Conservation (phyloP, 2,329 filamentous ascomycete species). For the Fusarium ramigenum region DNA sequence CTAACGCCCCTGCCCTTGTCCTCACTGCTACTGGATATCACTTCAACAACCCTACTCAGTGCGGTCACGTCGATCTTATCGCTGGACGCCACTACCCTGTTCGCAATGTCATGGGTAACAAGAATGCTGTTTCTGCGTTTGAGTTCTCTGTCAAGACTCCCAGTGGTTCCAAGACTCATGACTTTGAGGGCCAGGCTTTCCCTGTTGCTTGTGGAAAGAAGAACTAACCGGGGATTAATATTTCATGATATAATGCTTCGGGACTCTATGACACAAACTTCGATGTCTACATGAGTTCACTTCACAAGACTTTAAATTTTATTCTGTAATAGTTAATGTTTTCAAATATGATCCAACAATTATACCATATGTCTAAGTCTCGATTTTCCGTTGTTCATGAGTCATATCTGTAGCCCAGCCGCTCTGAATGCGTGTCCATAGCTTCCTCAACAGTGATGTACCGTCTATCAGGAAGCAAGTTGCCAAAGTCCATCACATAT, state of each 20-base stretch:
- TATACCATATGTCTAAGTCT: fast-evolving
- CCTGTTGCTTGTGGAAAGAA: neutral
- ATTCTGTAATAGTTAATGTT: neutral
- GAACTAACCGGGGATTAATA: neutral
- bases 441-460: neutral
- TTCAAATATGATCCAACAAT: neutral
- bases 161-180: neutral
- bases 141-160: neutral
- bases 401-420: neutral
- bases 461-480: neutral
- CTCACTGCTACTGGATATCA: conserved; percentile 10
- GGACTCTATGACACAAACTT: neutral
- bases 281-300: neutral
- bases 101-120: conserved; percentile 35
- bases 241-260: neutral
- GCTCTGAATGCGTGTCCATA: neutral
- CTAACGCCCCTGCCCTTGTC: neutral
- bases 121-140: neutral
- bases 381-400: fast-evolving
- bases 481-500: neutral
- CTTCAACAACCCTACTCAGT: conserved; percentile 26
- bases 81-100: conserved; percentile 31
- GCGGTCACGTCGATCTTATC: conserved; percentile 20
- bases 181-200: neutral
- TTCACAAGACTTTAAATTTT: neutral